These are phyloP conservation scores for Lachnellula hyalina DNA, from an alignment of 2,329 filamentous ascomycete species.

Conservation along the genomic window DNA sequence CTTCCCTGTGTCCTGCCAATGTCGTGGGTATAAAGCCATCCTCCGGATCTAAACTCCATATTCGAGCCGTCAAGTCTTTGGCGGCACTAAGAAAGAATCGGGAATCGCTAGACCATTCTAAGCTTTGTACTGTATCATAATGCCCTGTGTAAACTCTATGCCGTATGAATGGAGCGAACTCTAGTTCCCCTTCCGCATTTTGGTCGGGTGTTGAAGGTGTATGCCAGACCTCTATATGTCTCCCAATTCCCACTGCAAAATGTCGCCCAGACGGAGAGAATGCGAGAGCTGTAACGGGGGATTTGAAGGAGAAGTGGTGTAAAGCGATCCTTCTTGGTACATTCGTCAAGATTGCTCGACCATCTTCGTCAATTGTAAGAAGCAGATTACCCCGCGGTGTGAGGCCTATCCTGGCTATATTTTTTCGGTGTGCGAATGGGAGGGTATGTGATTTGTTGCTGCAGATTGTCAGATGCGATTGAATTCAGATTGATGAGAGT, in stretches of 20 bases:
- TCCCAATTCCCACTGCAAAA: slow-evolving; percentile 83
- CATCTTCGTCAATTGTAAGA: slow-evolving; percentile 89
- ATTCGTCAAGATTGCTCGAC: slow-evolving; percentile 88
- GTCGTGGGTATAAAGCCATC: slow-evolving; percentile 87
- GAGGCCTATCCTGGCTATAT: slow-evolving; percentile 82
- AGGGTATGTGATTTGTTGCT: slow-evolving; percentile 86
- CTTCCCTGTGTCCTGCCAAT: slow-evolving; percentile 84
- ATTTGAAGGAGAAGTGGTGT: slow-evolving; percentile 93
- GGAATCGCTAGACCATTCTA: slow-evolving; percentile 95
- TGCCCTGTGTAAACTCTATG: slow-evolving; percentile 84
- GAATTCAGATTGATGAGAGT: neutral
- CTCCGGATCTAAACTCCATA: slow-evolving; percentile 89
- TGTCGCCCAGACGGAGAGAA: slow-evolving; percentile 89
- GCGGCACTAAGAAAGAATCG: slow-evolving; percentile 90
- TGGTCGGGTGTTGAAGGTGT: slow-evolving; percentile 85
- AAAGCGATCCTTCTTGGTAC: slow-evolving; percentile 78
- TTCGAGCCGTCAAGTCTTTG: slow-evolving; percentile 84
- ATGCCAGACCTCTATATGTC: slow-evolving; percentile 91
- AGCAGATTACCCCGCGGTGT: slow-evolving; percentile 88
- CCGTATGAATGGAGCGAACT: slow-evolving; percentile 90
- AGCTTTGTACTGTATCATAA: slow-evolving; percentile 77
- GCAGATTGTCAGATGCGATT: slow-evolving; percentile 10
- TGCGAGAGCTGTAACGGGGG: slow-evolving; percentile 72
- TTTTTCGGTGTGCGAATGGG: slow-evolving; percentile 87
- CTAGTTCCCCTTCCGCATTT: slow-evolving; percentile 72